Conservation (phyloP, 2,329 filamentous ascomycete genomes). For the Nothopassalora personata region DNA sequence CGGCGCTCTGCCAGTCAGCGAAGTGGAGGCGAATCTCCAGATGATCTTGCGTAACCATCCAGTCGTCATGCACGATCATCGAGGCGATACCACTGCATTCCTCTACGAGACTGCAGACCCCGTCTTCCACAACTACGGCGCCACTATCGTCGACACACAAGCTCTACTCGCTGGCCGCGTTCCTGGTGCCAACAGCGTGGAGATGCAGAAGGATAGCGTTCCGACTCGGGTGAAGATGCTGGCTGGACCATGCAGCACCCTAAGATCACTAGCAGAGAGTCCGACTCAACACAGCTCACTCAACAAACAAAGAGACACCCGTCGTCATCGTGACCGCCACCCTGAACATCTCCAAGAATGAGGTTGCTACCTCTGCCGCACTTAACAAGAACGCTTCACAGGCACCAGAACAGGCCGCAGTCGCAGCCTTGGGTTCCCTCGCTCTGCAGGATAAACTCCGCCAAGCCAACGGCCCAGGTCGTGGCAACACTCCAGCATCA, state of each 20-base stretch:
- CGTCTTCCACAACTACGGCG: not conserved
- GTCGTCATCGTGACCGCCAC: no score
- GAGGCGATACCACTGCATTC: conserved; percentile 7
- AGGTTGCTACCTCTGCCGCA: not conserved
- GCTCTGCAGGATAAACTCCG: conserved; percentile 11
- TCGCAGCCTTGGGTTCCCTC: conserved; percentile 7
- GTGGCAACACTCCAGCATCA: conserved; percentile 10
- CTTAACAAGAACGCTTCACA: not conserved
- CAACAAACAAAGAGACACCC: no score
- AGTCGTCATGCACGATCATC: conserved; percentile 12
- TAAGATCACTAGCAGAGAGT: no score
- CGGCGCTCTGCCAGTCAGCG: not conserved
- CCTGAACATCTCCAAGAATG: no score
- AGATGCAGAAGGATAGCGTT: no score
- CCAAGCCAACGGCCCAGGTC: not conserved
- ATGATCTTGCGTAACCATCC: not conserved
- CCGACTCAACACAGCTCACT: no score
- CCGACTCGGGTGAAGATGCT: no score
- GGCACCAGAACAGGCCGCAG: not conserved
- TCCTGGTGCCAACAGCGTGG: not conserved
- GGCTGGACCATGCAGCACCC: no score
- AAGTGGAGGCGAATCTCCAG: not conserved
- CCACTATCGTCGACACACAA: conserved; percentile 11
- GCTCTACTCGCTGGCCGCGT: not conserved
- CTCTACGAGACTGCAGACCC: not conserved